Evolutionary conservation across 2,329 filamentous ascomycete genomes (phyloP).

Genomic region (Colletotrichum cuscutae): DNA sequence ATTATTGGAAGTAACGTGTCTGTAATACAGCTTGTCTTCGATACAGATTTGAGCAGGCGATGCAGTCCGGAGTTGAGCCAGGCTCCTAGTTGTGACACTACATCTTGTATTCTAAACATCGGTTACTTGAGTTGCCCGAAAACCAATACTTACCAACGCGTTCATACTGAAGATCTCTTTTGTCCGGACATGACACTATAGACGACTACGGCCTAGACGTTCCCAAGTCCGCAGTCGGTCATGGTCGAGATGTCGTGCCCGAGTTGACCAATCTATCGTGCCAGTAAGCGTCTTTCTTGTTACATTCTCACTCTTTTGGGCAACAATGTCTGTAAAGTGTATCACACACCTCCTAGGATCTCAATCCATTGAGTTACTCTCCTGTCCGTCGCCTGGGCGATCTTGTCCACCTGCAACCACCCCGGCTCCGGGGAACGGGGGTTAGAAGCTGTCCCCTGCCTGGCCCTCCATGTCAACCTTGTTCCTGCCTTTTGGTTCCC

Average conservation of each 20-base stretch:
- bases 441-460: neutral
- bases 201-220: neutral
- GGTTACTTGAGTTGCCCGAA: neutral
- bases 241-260: neutral
- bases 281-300: neutral
- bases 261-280: neutral
- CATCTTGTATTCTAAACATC: neutral
- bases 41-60: neutral
- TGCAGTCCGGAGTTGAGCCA: slow-evolving; percentile 5
- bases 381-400: neutral
- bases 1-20: slow-evolving; percentile 10
- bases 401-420: neutral
- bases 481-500: slow-evolving; percentile 6
- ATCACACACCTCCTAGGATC: slow-evolving; percentile 7
- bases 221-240: neutral
- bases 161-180: no score
- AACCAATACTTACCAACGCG: no score
- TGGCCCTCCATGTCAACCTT: neutral
- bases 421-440: neutral
- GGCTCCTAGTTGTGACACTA: neutral
- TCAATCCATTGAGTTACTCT: slow-evolving; percentile 4
- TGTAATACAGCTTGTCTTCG: neutral
- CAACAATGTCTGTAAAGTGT: neutral
- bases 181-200: neutral
- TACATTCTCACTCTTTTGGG: neutral